Evolutionary conservation across 306 rosid genomes (phyloP).

Genomic region (Quercus glauca): DNA sequence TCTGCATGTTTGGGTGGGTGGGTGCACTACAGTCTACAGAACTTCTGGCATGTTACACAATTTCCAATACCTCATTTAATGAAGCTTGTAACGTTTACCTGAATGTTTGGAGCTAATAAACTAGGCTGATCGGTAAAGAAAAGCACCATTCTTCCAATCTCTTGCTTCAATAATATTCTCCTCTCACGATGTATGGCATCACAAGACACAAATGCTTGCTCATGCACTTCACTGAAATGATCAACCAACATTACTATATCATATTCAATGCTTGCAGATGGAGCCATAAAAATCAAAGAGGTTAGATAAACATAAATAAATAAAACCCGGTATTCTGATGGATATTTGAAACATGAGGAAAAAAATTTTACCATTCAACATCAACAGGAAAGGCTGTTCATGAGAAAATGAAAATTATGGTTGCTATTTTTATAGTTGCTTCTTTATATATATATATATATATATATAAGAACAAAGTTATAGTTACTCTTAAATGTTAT

Average conservation of each 20-base stretch:
- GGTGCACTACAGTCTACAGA: background rate
- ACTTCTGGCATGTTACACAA: background rate
- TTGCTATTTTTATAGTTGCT: background rate
- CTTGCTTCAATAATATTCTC: constrained; percentile 95
- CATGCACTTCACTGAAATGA: constrained; percentile 89
- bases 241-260: constrained; percentile 22
- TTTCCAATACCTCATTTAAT: constrained; percentile 5
- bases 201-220: constrained; percentile 80
- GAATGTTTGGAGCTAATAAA: constrained; percentile 93
- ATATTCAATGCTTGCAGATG: constrained; percentile 22
- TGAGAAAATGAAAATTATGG: background rate
- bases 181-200: constrained; percentile 90
- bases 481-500: background rate
- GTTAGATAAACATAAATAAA: background rate
- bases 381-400: background rate
- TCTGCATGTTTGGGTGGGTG: background rate
- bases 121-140: constrained; percentile 97
- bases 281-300: constrained; percentile 13
- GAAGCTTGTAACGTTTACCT: constrained; percentile 45
- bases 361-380: background rate
- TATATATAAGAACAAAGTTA: no score
- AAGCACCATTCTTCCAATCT: constrained; percentile 95
- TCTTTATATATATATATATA: no score
- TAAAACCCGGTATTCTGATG: background rate
- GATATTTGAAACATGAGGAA: background rate